Percentiles rank a stretch among this genome's conserved stretches.
phyloP scores from a whole-genome alignment of 345 rosid genomes.

The Melastoma malabathricum region DNA sequence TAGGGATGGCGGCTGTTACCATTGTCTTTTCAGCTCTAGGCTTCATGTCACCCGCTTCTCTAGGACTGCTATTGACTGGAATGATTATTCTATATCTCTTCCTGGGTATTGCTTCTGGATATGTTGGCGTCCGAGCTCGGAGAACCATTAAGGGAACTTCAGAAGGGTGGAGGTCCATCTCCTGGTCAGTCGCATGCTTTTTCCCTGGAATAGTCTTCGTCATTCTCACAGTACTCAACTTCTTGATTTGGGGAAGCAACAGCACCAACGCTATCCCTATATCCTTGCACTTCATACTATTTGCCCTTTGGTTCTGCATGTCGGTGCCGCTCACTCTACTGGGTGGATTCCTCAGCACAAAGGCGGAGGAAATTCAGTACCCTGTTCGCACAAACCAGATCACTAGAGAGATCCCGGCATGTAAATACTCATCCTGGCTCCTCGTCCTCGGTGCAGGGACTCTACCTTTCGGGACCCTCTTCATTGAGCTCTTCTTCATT shows the following conservation, averaged over 20 bases:
- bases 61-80: constrained; percentile 2
- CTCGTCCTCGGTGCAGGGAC: constrained; percentile 3
- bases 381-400: not conserved
- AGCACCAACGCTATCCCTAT: constrained; percentile 2
- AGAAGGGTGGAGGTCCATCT: constrained; percentile 7
- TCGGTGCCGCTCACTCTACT: constrained; percentile 5
- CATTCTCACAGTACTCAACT: not conserved
- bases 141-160: constrained; percentile 2
- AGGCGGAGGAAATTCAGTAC: not conserved
- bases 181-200: constrained; percentile 3
- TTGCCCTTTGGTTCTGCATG: constrained; percentile 7
- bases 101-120: constrained; percentile 4
- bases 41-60: constrained; percentile 2
- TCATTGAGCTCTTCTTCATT: constrained; percentile 6
- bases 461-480: constrained; percentile 1
- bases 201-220: constrained; percentile 7
- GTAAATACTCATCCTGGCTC: constrained; percentile 1
- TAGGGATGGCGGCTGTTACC: constrained; percentile 4
- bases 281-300: not conserved
- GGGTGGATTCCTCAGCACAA: constrained; percentile 7
- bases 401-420: not conserved
- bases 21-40: constrained; percentile 1
- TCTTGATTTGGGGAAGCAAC: not conserved
- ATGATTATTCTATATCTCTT: constrained; percentile 1
- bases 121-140: not conserved